phyloP scores from a whole-genome alignment of 495 filamentous ascomycete genomes.

The Clohesyomyces aquaticus region DNA sequence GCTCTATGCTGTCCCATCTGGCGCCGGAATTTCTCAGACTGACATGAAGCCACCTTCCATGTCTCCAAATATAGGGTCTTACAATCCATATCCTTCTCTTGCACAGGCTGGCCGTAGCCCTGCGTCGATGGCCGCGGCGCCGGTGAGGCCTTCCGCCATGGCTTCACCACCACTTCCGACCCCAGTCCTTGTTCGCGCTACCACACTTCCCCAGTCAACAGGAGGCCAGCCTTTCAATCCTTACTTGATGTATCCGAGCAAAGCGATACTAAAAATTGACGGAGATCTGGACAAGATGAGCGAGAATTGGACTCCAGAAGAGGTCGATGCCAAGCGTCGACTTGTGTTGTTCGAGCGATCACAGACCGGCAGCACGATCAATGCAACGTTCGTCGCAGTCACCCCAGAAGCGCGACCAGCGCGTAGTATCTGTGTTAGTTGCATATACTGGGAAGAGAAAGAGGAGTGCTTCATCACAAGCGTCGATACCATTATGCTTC shows the following conservation, averaged over 20 bases:
- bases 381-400: constrained; percentile 46
- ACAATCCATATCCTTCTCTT: constrained; percentile 50
- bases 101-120: constrained; percentile 45
- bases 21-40: constrained; percentile 26
- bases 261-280: constrained; percentile 80
- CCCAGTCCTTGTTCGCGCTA: constrained; percentile 80
- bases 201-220: constrained; percentile 65
- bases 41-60: constrained; percentile 36
- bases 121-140: constrained; percentile 44
- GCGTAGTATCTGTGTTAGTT: constrained; percentile 51
- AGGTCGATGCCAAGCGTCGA: constrained; percentile 73
- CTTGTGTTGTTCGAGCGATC: constrained; percentile 83
- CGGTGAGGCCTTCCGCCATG: constrained; percentile 47
- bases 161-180: constrained; percentile 55
- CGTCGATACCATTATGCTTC: constrained; percentile 90
- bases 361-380: constrained; percentile 58
- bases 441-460: constrained; percentile 81
- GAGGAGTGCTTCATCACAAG: constrained; percentile 89
- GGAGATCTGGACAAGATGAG: constrained; percentile 83
- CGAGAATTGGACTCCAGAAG: constrained; percentile 76
- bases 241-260: constrained; percentile 77
- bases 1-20: constrained; percentile 34
- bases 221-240: constrained; percentile 66
- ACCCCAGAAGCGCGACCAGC: constrained; percentile 44
- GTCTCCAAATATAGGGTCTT: constrained; percentile 31